Conservation (phyloP, 805 yeast species). For the Ogataea populi-albae region DNA sequence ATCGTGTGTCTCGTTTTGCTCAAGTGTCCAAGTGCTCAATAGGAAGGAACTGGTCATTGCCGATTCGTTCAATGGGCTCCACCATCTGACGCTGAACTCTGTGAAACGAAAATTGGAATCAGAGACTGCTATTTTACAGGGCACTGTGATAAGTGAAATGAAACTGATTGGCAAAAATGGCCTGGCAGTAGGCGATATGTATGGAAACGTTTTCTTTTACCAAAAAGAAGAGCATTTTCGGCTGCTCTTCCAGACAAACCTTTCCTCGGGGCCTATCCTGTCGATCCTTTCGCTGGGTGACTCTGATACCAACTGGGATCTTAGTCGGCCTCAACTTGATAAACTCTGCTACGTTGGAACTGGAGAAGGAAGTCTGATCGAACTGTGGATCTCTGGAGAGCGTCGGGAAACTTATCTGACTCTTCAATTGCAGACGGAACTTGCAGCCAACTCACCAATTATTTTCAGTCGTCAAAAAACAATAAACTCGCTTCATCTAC, state of each 20-base stretch:
- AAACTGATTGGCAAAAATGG: conserved; percentile 12
- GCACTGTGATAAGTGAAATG: conserved; percentile 9
- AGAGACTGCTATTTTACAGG: background rate
- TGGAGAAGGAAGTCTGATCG: conserved; percentile 12
- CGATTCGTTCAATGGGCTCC: conserved; percentile 24
- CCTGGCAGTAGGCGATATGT: conserved; percentile 22
- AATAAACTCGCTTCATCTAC: too few relatives aligned
- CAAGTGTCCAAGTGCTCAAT: conserved; percentile 2
- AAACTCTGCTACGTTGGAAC: conserved; percentile 16
- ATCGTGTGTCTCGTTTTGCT: background rate
- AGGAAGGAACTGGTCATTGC: conserved; percentile 11
- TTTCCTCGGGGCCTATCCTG: conserved; percentile 3
- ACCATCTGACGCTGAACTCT: conserved; percentile 7
- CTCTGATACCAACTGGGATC: too few relatives aligned
- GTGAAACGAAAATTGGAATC: conserved; percentile 2
- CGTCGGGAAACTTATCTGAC: background rate
- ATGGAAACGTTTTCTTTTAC: conserved; percentile 23
- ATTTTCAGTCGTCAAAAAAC: too few relatives aligned
- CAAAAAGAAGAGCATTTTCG: background rate
- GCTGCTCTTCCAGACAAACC: conserved; percentile 6
- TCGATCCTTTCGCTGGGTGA: background rate
- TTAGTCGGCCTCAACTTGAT: background rate
- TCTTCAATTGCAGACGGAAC: background rate
- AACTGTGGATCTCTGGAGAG: conserved; percentile 1
- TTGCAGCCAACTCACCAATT: too few relatives aligned